Evolutionary conservation across 805 yeast genomes (phyloP).

Genomic region (Kuraishia piskuri): DNA sequence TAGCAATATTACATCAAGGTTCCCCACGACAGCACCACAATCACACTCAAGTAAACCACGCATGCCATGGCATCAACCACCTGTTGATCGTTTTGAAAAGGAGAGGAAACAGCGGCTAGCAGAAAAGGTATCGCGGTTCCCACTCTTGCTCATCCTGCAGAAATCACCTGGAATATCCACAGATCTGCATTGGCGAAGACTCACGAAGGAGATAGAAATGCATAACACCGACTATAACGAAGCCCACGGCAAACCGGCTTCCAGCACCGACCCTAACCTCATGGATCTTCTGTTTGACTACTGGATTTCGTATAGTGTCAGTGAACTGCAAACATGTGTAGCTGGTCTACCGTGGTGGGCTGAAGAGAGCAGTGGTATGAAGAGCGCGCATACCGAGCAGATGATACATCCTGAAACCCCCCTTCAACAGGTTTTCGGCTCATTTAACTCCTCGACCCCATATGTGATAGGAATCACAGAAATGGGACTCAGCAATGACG

Average conservation of each 20-base stretch:
- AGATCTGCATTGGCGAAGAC: conserved; percentile 8
- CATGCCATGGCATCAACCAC: neutral
- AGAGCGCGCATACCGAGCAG: neutral
- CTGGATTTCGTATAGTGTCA: conserved; percentile 5
- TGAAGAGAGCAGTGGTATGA: neutral
- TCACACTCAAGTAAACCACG: neutral
- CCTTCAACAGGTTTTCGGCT: neutral
- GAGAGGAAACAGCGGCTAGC: conserved; percentile 4
- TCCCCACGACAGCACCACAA: neutral
- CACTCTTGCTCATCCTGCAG: conserved; percentile 10
- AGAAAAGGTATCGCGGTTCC: conserved; percentile 8
- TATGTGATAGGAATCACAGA: conserved; percentile 7
- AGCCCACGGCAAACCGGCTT: neutral
- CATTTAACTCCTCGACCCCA: neutral
- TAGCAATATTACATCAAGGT: neutral
- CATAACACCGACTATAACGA: conserved; percentile 10
- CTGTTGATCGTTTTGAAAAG: neutral
- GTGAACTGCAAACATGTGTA: conserved; percentile 2
- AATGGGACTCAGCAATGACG: conserved; percentile 7
- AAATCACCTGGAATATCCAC: conserved; percentile 3
- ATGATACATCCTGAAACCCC: neutral
- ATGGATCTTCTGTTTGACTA: conserved; percentile 13
- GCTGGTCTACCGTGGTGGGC: neutral
- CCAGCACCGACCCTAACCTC: conserved; percentile 13
- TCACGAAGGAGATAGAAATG: conserved; percentile 12